Evolutionary conservation across 805 yeast species (phyloP).

Genomic region (Kurtzmaniella cleridarum): DNA sequence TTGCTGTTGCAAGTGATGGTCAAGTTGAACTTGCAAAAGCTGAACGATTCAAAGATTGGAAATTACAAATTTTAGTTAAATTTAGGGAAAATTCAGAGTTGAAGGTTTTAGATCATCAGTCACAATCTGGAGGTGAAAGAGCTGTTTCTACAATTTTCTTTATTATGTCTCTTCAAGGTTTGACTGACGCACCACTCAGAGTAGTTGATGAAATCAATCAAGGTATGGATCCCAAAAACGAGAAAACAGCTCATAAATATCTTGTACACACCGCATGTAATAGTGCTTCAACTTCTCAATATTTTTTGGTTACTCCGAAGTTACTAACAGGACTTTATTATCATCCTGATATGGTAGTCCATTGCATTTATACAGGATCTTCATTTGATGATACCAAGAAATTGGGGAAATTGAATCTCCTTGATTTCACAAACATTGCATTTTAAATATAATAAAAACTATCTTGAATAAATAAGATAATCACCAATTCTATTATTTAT

Average conservation of each 20-base stretch:
- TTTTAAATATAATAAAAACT: neutral
- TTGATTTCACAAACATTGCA: conserved; percentile 22
- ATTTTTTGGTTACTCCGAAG: conserved; percentile 91
- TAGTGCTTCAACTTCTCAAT: conserved; percentile 55
- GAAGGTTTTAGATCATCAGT: conserved; percentile 70
- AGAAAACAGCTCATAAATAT: conserved; percentile 75
- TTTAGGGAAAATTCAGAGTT: conserved; percentile 75
- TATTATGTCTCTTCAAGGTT: conserved; percentile 84
- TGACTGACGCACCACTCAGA: conserved; percentile 84
- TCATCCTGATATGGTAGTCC: conserved; percentile 75
- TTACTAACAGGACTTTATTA: conserved; percentile 72
- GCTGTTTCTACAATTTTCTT: conserved; percentile 92
- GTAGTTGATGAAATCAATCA: conserved; percentile 98
- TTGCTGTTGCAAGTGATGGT: conserved; percentile 83
- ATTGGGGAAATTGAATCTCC: conserved; percentile 16
- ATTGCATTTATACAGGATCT: conserved; percentile 59
- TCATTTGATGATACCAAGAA: conserved; percentile 15
- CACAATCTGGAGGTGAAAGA: conserved; percentile 97
- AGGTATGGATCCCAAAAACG: conserved; percentile 96
- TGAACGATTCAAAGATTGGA: conserved; percentile 68
- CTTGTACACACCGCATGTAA: conserved; percentile 80
- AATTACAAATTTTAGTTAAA: conserved; percentile 74
- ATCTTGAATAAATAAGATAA: too few species aligned
- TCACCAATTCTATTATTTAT: too few species aligned
- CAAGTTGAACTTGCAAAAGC: conserved; percentile 56